These are phyloP conservation scores for Pseudocercospora musae DNA, from an alignment of 2,329 filamentous ascomycete species.

Conservation along the genomic window DNA sequence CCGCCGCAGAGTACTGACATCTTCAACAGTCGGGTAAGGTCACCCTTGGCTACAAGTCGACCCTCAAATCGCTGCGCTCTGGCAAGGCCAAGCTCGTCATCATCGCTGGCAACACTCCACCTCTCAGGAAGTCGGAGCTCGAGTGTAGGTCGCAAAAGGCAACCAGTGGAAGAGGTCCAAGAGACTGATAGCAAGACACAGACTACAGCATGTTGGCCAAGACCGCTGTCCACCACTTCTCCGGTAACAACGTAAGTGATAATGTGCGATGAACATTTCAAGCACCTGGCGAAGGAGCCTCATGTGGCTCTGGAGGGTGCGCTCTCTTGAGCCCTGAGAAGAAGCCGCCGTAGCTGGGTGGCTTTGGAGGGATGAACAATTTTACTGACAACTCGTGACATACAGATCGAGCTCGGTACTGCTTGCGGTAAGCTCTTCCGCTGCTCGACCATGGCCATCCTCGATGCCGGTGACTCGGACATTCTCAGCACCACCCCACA, in stretches of 20 bases:
- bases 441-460: conserved; percentile 93
- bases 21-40: conserved; percentile 54
- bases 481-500: conserved; percentile 74
- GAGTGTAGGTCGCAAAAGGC: conserved; percentile 59
- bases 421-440: conserved; percentile 99
- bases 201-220: conserved; percentile 88
- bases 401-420: conserved; percentile 94
- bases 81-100: conserved; percentile 99
- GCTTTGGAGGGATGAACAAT: conserved; percentile 79
- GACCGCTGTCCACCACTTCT: conserved; percentile 95
- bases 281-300: conserved; percentile 37
- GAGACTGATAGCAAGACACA: conserved; percentile 21
- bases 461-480: conserved; percentile 95
- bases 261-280: conserved; percentile 9
- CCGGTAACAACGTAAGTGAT: conserved; percentile 93
- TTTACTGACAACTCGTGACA: conserved; percentile 43
- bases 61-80: conserved; percentile 82
- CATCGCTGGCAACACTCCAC: conserved; percentile 92
- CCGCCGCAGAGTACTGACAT: conserved; percentile 16
- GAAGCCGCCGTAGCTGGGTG: conserved; percentile 56
- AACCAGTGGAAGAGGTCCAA: conserved; percentile 12
- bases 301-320: conserved; percentile 36
- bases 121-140: conserved; percentile 89
- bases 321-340: conserved; percentile 72
- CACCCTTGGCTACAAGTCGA: conserved; percentile 86